Evolutionary conservation across 805 yeast genomes (phyloP).

Genomic region (Torulaspora gathmanii): DNA sequence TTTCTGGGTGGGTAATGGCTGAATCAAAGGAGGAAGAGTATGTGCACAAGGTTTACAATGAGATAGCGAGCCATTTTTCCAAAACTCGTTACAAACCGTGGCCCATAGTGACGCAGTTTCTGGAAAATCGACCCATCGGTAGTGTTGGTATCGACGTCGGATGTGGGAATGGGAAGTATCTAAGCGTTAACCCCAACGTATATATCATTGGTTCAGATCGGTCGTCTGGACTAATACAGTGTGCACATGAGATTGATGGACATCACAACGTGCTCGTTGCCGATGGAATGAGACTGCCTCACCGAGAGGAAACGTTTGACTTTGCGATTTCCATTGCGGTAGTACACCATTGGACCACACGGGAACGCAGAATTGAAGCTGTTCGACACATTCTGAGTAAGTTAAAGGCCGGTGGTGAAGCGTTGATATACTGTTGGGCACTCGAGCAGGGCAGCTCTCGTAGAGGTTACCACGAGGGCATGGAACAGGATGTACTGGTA

Average conservation of each 20-base stretch:
- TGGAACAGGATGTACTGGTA: conserved; percentile 88
- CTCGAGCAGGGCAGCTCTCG: conserved; percentile 83
- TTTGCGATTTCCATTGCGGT: conserved; percentile 96
- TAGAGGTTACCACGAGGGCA: conserved; percentile 86
- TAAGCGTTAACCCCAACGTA: conserved; percentile 63
- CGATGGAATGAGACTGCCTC: conserved; percentile 72
- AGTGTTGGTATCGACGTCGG: conserved; percentile 88
- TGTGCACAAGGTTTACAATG: conserved; percentile 91
- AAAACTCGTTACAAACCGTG: conserved; percentile 92
- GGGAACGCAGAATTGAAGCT: conserved; percentile 71
- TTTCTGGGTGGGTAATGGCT: conserved; percentile 35
- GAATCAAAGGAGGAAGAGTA: conserved; percentile 61
- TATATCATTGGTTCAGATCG: conserved; percentile 70
- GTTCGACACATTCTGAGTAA: conserved; percentile 61
- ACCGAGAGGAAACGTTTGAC: conserved; percentile 46
- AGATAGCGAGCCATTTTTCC: conserved; percentile 89
- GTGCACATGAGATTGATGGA: conserved; percentile 47
- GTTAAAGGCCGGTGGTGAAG: conserved; percentile 56
- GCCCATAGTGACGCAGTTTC: conserved; percentile 84
- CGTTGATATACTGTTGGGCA: conserved; percentile 93
- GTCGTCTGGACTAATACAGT: conserved; percentile 61
- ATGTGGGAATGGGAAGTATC: conserved; percentile 94
- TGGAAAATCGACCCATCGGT: conserved; percentile 46
- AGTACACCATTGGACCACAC: conserved; percentile 89
- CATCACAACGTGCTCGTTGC: conserved; percentile 60